Evolutionary conservation across 2,329 filamentous ascomycete genomes (phyloP), one percentile per base, ranked within the genome.

Genomic region (Chaetomiaceae sp.): DNA sequence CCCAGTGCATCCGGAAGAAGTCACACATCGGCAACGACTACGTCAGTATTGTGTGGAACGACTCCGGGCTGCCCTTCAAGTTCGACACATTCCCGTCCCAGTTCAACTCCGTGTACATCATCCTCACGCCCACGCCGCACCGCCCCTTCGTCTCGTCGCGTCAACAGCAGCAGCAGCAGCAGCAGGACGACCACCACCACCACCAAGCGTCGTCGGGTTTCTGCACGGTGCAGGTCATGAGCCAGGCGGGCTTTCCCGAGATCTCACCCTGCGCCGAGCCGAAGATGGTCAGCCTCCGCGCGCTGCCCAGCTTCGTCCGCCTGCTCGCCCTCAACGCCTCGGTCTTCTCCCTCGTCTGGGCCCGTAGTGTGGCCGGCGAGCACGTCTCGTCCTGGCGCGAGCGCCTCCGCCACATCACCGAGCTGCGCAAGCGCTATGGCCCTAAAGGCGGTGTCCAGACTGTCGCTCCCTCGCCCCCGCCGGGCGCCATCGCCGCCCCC

Each of bases 41-140:
- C 64, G 93, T 98, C 62, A 97, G 95, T 62, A 95, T 98, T 57
- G 84, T 98, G 48, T 98, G 94, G 75, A 98, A 98, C 64, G 88
- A 95, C 60, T 96, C 90, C 2, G 91, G 93, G n/a, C 66, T 83
- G 38, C 84, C 86, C 0, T 97, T 95, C 69, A 77, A 79, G 44
- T 95, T 95, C 62, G 81, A 95, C 62, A 95, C 88, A 0, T 95
- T 98, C 58, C 88, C 88, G 0, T 94, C 89, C 0, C 86, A 91
- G 47, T 95, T 98, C 73, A 97, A 96, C 62, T 95, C 87, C 61
- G 89, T 98, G 62, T 89, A 96, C 63, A 97, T 98, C 58, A 85
- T 97, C 57, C 91, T 98, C 60, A 88, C 87, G 2, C 93, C 93
- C 0, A 86, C 90, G 51, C 90, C 88, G 4, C 77, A 83, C 33